Percentiles rank a stretch among this genome's conserved stretches.
Conservation (phyloP, 2,329 filamentous ascomycete genomes). For the Aspergillus pseudotamarii region DNA sequence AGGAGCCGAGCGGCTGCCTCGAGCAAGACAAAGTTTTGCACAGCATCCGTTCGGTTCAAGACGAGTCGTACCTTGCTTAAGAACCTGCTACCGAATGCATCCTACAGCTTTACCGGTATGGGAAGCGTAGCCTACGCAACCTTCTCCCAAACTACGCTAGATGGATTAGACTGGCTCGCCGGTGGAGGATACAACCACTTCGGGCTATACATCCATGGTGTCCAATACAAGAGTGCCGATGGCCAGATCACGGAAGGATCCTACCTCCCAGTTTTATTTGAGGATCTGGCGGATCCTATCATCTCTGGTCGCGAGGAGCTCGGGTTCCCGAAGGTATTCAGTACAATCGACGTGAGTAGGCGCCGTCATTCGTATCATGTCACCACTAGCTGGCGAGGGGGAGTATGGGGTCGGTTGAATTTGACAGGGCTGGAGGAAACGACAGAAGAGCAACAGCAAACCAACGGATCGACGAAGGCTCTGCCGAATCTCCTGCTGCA, state of each 20-base stretch:
- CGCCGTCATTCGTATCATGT: conserved; percentile 42
- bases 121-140: conserved; percentile 51
- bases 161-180: conserved; percentile 63
- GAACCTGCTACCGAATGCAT: conserved; percentile 49
- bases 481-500: conserved; percentile 55
- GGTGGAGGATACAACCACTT: conserved; percentile 61
- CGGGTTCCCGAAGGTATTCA: conserved; percentile 63
- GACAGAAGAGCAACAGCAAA: conserved; percentile 25
- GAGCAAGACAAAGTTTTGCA: conserved; percentile 45
- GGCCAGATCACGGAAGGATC: conserved; percentile 54
- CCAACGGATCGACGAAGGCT: conserved; percentile 40
- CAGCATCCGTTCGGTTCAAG: conserved; percentile 54
- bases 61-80: conserved; percentile 54
- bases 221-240: conserved; percentile 57
- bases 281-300: conserved; percentile 62
- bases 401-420: conserved; percentile 44
- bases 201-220: conserved; percentile 65
- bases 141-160: conserved; percentile 46
- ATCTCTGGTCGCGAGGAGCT: conserved; percentile 63
- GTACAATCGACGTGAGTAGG: conserved; percentile 51
- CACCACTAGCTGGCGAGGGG: conserved; percentile 47
- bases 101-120: conserved; percentile 47
- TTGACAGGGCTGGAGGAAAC: conserved; percentile 36
- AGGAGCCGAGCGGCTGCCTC: conserved; percentile 24
- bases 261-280: conserved; percentile 61